Percentiles rank a stretch among this genome's conserved stretches.
Evolutionary conservation across 805 yeast genomes (phyloP).

Genomic region (Candida namnaoensis): DNA sequence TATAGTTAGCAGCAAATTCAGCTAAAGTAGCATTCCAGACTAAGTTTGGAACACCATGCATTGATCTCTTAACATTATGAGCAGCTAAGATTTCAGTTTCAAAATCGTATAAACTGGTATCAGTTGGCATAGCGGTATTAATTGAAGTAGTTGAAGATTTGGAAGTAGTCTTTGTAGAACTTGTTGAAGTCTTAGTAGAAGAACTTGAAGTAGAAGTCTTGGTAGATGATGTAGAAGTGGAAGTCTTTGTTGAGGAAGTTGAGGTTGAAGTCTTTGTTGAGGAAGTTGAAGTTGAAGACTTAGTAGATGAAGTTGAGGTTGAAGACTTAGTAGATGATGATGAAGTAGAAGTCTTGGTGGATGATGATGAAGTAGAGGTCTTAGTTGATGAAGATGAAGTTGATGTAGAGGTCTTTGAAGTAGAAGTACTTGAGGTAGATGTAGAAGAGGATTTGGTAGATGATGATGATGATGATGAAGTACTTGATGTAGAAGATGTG

Average conservation of each 20-base stretch:
- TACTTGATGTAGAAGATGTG: conserved; percentile 1
- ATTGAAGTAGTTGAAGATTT: conserved; percentile 14
- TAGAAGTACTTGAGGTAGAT: conserved; percentile 1
- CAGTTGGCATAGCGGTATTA: conserved; percentile 9
- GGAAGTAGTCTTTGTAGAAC: conserved; percentile 11
- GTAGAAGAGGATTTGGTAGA: conserved; percentile 7
- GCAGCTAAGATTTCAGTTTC: conserved; percentile 33
- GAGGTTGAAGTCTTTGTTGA: conserved; percentile 1
- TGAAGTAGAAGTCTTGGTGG: conserved; percentile 7
- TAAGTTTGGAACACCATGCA: conserved; percentile 34
- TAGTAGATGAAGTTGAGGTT: conserved; percentile 4
- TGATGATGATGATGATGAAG: conserved; percentile 2
- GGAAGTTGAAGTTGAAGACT: conserved; percentile 2
- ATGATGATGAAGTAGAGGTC: conserved; percentile 5
- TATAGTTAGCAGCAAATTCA: conserved; percentile 41
- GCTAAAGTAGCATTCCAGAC: conserved; percentile 40
- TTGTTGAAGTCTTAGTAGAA: conserved; percentile 6
- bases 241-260: neutral
- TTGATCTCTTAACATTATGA: conserved; percentile 42
- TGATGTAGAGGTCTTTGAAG: neutral
- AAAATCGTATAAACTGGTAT: conserved; percentile 13
- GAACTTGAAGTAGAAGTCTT: neutral
- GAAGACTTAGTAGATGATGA: conserved; percentile 9
- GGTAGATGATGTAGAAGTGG: conserved; percentile 1
- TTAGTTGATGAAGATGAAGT: neutral